Evolutionary conservation across 768 basidiomycete species (phyloP).

Genomic region (Hortiboletus flavorubellus): DNA sequence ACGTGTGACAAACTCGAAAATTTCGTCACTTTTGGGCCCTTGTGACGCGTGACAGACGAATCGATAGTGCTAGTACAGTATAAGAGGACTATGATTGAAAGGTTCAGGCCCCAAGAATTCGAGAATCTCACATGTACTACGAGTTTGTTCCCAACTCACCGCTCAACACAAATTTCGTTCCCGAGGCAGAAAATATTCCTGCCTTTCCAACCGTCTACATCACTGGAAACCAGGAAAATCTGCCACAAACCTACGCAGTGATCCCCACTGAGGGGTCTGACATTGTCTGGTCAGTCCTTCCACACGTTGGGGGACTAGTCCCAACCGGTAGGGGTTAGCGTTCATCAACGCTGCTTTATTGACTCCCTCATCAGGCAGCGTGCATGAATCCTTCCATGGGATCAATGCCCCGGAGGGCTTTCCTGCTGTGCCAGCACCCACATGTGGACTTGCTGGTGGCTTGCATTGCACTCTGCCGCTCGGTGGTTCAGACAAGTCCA

Average conservation of each 20-base stretch:
- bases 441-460: constrained; percentile 9
- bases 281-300: background rate
- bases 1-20: too few relatives aligned
- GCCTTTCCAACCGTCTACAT: too few relatives aligned
- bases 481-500: constrained; percentile 1
- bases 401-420: background rate
- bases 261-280: background rate
- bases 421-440: background rate
- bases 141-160: background rate
- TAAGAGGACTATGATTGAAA: background rate
- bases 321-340: background rate
- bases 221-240: background rate
- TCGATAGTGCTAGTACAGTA: too few relatives aligned
- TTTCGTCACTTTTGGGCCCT: too few relatives aligned
- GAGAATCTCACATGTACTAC: background rate
- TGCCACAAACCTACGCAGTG: background rate
- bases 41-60: too few relatives aligned
- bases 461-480: constrained; percentile 4
- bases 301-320: background rate
- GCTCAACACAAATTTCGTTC: background rate
- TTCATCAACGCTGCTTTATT: background rate
- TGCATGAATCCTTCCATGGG: background rate
- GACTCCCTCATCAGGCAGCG: background rate
- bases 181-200: background rate
- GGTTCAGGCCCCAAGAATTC: background rate